Evolutionary conservation across 106 monocot genomes (phyloP).

Genomic region (Amphibolis antarctica): DNA sequence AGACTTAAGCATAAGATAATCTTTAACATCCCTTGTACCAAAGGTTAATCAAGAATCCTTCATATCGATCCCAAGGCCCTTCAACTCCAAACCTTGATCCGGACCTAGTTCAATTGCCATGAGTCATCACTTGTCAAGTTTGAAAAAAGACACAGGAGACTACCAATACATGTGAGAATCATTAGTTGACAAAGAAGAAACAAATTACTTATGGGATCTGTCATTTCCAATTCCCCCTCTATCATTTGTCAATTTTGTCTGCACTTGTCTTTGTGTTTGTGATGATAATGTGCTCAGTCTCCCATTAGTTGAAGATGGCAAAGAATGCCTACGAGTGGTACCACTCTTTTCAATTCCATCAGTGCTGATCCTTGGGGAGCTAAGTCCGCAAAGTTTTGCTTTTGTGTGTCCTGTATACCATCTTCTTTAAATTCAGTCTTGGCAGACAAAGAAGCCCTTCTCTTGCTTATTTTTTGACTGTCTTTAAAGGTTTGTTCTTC

Average conservation of each 20-base stretch:
- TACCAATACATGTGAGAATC: too few relatives aligned
- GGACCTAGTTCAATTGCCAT: too few relatives aligned
- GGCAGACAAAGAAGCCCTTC: conserved; percentile 63
- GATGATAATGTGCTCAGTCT: conserved; percentile 28
- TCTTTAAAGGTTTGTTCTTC: conserved; percentile 39
- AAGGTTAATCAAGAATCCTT: too few relatives aligned
- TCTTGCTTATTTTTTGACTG: conserved; percentile 41
- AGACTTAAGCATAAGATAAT: too few relatives aligned
- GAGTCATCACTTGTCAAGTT: too few relatives aligned
- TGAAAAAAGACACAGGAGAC: too few relatives aligned
- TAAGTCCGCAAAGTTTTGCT: conserved; percentile 46
- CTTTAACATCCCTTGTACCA: too few relatives aligned
- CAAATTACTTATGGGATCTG: background rate
- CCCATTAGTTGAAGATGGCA: conserved; percentile 59
- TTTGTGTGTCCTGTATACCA: conserved; percentile 46
- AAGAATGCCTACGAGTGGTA: conserved; percentile 57
- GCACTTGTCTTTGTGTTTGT: conserved; percentile 30
- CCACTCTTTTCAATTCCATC: conserved; percentile 56
- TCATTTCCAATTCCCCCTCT: conserved; percentile 33
- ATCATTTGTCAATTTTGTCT: conserved; percentile 7
- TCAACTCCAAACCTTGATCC: too few relatives aligned
- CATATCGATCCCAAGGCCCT: too few relatives aligned
- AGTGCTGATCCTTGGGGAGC: conserved; percentile 45
- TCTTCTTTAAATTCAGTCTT: conserved; percentile 51
- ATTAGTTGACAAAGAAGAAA: background rate